These are phyloP conservation scores for Komagataella phaffii DNA, from an alignment of 805 yeast genomes.

Conservation along the genomic window DNA sequence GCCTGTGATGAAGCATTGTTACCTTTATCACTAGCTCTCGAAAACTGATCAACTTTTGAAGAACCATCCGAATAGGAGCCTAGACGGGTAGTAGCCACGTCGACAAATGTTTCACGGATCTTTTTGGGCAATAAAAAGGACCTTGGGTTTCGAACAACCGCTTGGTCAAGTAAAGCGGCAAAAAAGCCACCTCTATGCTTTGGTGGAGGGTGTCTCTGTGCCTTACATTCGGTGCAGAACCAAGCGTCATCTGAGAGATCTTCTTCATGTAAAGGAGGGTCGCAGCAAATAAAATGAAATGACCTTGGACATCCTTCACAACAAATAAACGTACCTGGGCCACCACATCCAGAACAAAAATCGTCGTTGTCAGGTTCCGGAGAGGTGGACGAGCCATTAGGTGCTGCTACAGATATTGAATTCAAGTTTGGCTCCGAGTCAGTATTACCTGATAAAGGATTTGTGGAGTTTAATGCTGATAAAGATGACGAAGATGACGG, in stretches of 20 bases:
- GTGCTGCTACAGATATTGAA: background rate
- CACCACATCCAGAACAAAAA: slow-evolving; percentile 83
- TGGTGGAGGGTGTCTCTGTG: slow-evolving; percentile 17
- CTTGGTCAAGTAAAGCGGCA: slow-evolving; percentile 42
- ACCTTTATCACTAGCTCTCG: slow-evolving; percentile 29
- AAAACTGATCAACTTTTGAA: slow-evolving; percentile 31
- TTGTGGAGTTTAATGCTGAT: background rate
- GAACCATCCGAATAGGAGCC: slow-evolving; percentile 68
- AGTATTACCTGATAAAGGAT: background rate
- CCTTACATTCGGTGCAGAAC: slow-evolving; percentile 71
- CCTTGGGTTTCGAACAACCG: slow-evolving; percentile 48
- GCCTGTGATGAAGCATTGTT: slow-evolving; percentile 12
- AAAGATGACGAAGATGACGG: background rate
- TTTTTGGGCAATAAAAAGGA: slow-evolving; percentile 56
- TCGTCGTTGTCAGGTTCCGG: slow-evolving; percentile 52
- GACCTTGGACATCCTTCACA: slow-evolving; percentile 90
- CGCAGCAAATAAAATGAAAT: slow-evolving; percentile 83
- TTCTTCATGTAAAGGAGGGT: slow-evolving; percentile 75
- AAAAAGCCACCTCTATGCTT: slow-evolving; percentile 29
- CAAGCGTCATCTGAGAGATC: slow-evolving; percentile 78
- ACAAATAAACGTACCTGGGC: slow-evolving; percentile 79
- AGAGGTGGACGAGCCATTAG: background rate
- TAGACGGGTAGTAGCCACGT: slow-evolving; percentile 48
- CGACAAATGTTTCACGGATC: slow-evolving; percentile 59
- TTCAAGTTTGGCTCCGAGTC: background rate